phyloP scores from a whole-genome alignment of 2,329 filamentous ascomycete genomes.

The Aspergillus versicolor region DNA sequence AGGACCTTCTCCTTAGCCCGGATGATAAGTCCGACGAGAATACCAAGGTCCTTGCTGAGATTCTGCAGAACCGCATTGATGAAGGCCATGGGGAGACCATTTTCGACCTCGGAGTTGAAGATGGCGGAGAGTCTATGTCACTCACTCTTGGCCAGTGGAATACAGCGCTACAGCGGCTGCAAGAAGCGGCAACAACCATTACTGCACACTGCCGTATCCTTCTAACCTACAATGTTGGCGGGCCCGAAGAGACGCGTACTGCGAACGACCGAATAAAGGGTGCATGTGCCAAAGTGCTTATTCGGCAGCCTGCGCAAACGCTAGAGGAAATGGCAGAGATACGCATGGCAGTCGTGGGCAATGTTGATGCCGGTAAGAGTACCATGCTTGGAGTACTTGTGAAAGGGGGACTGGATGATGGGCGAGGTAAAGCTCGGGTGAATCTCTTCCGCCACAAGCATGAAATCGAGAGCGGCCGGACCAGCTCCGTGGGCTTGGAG shows the following conservation, averaged over 20 bases:
- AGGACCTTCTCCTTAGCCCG: constrained; percentile 67
- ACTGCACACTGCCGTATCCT: constrained; percentile 77
- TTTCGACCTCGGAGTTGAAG: constrained; percentile 89
- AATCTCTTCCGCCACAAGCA: constrained; percentile 98
- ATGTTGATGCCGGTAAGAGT: constrained; percentile 96
- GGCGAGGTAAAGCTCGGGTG: constrained; percentile 86
- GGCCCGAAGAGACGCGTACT: constrained; percentile 68
- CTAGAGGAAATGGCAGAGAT: constrained; percentile 93
- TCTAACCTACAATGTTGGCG: constrained; percentile 87
- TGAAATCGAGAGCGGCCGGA: constrained; percentile 92
- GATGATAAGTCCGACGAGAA: constrained; percentile 58
- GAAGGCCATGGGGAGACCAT: constrained; percentile 88
- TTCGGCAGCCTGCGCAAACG: constrained; percentile 70
- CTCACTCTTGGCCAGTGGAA: constrained; percentile 76
- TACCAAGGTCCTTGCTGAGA: constrained; percentile 61
- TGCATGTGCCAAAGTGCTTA: constrained; percentile 80
- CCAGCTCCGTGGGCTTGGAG: constrained; percentile 96
- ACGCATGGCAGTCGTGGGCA: constrained; percentile 92
- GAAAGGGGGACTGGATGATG: constrained; percentile 92
- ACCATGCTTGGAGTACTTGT: constrained; percentile 94
- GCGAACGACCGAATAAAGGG: constrained; percentile 67
- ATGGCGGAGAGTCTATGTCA: constrained; percentile 81
- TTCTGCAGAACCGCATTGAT: constrained; percentile 68
- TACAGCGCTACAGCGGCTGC: constrained; percentile 65
- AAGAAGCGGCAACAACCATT: constrained; percentile 61